Evolutionary conservation across 2,329 filamentous ascomycete genomes (phyloP).

Genomic region (Phaeosphaeriaceae sp.): DNA sequence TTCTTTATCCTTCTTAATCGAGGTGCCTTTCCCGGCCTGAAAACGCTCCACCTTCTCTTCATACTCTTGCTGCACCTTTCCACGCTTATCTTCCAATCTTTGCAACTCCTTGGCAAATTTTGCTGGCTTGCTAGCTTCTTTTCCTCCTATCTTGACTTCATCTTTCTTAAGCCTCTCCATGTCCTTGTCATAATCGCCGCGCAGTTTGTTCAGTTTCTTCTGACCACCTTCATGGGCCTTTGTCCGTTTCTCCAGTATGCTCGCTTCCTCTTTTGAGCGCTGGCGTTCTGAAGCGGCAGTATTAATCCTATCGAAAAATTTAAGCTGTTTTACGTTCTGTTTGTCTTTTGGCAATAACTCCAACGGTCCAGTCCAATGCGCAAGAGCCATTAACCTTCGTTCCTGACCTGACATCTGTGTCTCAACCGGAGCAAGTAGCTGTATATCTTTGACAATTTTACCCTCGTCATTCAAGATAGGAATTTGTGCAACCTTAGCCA

Average conservation of each 20-base stretch:
- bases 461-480: slow-evolving; percentile 4
- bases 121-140: slow-evolving; percentile 2
- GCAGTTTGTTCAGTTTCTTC: neutral
- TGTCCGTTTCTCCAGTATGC: slow-evolving; percentile 1
- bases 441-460: neutral
- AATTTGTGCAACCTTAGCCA: slow-evolving; percentile 4
- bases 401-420: neutral
- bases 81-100: neutral
- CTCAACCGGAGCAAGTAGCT: neutral
- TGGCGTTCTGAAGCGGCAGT: slow-evolving; percentile 3
- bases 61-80: slow-evolving; percentile 1
- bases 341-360: neutral
- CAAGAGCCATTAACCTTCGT: slow-evolving; percentile 1
- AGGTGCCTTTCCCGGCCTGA: neutral
- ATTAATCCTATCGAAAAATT: slow-evolving; percentile 1
- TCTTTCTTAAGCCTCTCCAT: neutral
- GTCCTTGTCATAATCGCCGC: slow-evolving; percentile 2
- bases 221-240: neutral
- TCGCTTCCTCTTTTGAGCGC: slow-evolving; percentile 4
- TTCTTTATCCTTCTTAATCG: slow-evolving; percentile 3
- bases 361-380: neutral
- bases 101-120: slow-evolving; percentile 1
- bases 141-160: neutral
- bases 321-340: neutral
- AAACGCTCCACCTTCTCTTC: neutral